phyloP scores from a whole-genome alignment of 225 moss, liverwort and hornwort species.

The Pseudoscleropodium purum region DNA sequence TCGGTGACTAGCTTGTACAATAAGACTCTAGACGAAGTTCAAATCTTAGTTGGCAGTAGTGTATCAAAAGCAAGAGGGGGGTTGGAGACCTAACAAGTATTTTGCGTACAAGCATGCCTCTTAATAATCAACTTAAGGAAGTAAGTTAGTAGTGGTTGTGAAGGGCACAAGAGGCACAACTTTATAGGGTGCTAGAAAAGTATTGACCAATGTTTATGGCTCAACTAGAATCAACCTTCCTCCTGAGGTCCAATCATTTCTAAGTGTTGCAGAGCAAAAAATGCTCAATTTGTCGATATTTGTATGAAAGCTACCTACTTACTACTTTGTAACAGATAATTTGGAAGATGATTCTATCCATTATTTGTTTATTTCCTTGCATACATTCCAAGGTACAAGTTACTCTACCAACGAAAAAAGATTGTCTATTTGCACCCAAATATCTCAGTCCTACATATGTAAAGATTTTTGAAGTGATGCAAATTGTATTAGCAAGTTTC shows the following conservation, averaged over 20 bases:
- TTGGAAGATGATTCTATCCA: no score
- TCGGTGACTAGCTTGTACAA: constrained; percentile 50
- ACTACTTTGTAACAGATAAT: no score
- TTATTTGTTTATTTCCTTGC: no score
- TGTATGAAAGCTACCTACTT: no score
- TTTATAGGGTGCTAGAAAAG: constrained; percentile 37
- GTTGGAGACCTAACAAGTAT: constrained; percentile 44
- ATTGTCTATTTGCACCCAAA: no score
- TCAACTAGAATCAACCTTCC: constrained; percentile 44
- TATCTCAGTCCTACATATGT: no score
- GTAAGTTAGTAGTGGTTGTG: constrained; percentile 52
- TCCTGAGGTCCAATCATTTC: constrained; percentile 35
- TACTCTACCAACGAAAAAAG: no score
- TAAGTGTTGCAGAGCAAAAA: constrained; percentile 58
- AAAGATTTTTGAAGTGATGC: no score
- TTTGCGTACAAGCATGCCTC: constrained; percentile 59
- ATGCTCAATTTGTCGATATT: no score
- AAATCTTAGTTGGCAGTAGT: constrained; percentile 35
- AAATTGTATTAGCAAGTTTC: no score
- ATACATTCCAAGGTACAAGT: no score
- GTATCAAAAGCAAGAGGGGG: constrained; percentile 26
- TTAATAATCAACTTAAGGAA: constrained; percentile 74
- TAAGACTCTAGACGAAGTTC: constrained; percentile 31
- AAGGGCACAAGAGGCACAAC: constrained; percentile 43
- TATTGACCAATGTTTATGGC: constrained; percentile 40